phyloP scores from a whole-genome alignment of 2,329 filamentous ascomycete species.

The Ascochyta lentis region DNA sequence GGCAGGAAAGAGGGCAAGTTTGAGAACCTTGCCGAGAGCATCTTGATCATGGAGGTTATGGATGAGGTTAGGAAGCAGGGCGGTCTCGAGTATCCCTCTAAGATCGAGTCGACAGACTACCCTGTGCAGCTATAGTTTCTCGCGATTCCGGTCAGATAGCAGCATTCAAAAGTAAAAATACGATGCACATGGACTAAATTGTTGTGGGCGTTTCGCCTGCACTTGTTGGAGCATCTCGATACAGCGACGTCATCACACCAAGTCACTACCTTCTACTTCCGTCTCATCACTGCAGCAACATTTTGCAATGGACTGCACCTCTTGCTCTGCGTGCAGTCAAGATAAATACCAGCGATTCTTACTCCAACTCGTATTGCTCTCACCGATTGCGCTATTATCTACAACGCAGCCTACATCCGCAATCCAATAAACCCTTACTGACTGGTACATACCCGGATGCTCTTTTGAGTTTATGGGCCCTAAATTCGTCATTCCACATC shows the following conservation, averaged over 20 bases:
- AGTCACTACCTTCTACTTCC: neutral
- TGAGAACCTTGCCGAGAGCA: slow-evolving; percentile 73
- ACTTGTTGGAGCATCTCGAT: too few relatives aligned
- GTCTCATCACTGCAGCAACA: neutral
- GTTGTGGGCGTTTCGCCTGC: too few relatives aligned
- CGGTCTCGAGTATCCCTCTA: slow-evolving; percentile 67
- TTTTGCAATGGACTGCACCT: neutral
- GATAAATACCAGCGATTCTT: neutral
- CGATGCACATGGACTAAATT: neutral
- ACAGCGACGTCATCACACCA: neutral
- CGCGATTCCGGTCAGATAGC: neutral
- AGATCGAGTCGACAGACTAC: slow-evolving; percentile 63
- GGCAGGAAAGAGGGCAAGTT: slow-evolving; percentile 75
- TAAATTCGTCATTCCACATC: neutral
- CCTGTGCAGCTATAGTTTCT: slow-evolving; percentile 36
- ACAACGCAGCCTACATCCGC: neutral
- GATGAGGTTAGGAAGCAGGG: slow-evolving; percentile 71
- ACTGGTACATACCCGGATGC: neutral
- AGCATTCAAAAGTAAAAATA: neutral
- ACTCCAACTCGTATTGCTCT: neutral
- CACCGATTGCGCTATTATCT: neutral
- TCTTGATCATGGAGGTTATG: slow-evolving; percentile 85
- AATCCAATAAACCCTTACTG: neutral
- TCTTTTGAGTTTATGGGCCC: neutral
- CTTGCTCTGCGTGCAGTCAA: neutral